Base-by-base conservation (phyloP, 306 rosid species). In the Cicer cuneatum region DNA sequence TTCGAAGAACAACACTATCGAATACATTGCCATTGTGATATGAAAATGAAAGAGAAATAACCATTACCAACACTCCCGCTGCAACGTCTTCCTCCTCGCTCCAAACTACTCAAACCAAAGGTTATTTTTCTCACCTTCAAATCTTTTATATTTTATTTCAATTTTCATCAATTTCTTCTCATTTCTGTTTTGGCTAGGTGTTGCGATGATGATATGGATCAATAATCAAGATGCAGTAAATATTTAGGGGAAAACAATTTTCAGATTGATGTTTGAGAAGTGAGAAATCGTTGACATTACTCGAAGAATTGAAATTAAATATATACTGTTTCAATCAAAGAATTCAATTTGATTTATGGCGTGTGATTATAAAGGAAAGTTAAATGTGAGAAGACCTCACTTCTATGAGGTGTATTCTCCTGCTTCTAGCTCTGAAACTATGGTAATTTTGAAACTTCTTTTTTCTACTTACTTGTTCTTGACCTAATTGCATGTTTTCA, bases 371-470 rank as follows among this genome's bases (percentile, higher is more conserved):
- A 83, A 72, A 72, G 78, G 65, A 19, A 85, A 72, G 86, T 59
- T 83, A 15, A 88, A 78, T 72, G 84, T 66, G 74, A 89, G 88
- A 82, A 86, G 71, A 78, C 96, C 95, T 87, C 85, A 85, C 79
- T 93, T 93, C 86, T 90, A 84, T 71, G 83, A 85, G 64, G 78
- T 89, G 47, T 90, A 80, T 85, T 90, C 96, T 19, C 70, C 93
- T 45, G 71, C 85, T 65, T 72, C 82, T 35, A 79, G 79, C 84
- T 83, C 95, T 9, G 83, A 89, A 7, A 79, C 78, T 70, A 87
- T 93, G 93, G 98, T 93, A 82, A 75, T 37, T 65, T 11, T 24
- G 51, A 18, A 8, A 5, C 39, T 53, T 41, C 59, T 47, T n/a
- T 29, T 8, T 13, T 40, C 39, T 37, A 1, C 48, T 3, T 42